These are phyloP conservation scores for Camellia japonica DNA, from an alignment of 148 eudicot genomes.

Conservation along the genomic window DNA sequence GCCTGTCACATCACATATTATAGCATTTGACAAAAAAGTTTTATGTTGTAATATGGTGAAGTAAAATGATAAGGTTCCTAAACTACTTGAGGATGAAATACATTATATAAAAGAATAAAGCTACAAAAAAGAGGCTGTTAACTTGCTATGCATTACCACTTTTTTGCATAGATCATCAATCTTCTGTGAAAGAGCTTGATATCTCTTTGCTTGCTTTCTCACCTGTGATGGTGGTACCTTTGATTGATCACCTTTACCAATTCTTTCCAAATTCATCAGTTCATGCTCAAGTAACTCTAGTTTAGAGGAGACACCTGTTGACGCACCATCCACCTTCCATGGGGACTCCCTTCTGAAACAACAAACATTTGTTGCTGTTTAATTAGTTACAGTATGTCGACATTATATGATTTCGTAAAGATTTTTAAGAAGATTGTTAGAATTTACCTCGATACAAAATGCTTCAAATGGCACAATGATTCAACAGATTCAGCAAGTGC, in stretches of 20 bases:
- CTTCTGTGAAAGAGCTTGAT: conserved; percentile 86
- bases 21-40: neutral
- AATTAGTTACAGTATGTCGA: too few species aligned
- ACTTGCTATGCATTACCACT: conserved; percentile 54
- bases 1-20: too few species aligned
- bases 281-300: too few species aligned
- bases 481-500: conserved; percentile 40
- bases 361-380: too few species aligned
- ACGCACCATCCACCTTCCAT: too few species aligned
- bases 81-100: conserved; percentile 8
- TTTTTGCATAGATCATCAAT: conserved; percentile 88
- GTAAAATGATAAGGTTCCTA: neutral
- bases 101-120: neutral
- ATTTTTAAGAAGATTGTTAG: neutral
- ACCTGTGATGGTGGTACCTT: conserved; percentile 4
- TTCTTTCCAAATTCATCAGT: too few species aligned
- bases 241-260: too few species aligned
- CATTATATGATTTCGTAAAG: too few species aligned
- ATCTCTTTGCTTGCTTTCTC: conserved; percentile 92
- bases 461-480: conserved; percentile 56
- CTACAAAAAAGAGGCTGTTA: conserved; percentile 6
- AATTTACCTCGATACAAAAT: conserved; percentile 71
- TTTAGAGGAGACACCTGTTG: too few species aligned
- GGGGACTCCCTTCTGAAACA: too few species aligned
- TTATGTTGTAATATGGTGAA: neutral